Evolutionary conservation across 352 stramenopile genomes (phyloP).

Genomic region (Aphanomyces stellatus): DNA sequence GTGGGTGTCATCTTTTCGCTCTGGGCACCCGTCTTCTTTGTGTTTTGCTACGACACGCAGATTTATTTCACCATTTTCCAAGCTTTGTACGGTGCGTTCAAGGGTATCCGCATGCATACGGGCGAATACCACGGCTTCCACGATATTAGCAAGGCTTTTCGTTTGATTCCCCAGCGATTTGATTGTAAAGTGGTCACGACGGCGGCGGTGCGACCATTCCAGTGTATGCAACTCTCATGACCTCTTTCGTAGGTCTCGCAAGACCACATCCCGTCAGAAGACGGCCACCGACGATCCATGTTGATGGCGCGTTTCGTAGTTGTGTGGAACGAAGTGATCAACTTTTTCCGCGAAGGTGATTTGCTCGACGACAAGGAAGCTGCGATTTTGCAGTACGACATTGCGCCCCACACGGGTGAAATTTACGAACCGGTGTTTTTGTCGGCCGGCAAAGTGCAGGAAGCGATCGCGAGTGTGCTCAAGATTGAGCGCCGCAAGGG

Average conservation of each 20-base stretch:
- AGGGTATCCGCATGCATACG: constrained; percentile 61
- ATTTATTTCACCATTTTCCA: constrained; percentile 76
- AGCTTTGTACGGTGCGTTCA: constrained; percentile 36
- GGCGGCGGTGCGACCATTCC: background rate
- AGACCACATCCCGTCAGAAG: constrained; percentile 3
- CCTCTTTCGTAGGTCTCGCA: background rate
- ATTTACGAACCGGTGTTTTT: constrained; percentile 76
- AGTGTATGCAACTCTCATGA: background rate
- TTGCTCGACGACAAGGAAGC: constrained; percentile 68
- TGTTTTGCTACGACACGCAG: constrained; percentile 75
- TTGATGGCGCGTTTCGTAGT: constrained; percentile 76
- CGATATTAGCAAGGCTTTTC: constrained; percentile 61
- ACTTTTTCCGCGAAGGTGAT: constrained; percentile 65
- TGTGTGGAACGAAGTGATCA: constrained; percentile 73
- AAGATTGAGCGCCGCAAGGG: constrained; percentile 41
- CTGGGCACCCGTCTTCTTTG: constrained; percentile 59
- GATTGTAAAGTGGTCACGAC: constrained; percentile 60
- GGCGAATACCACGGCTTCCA: constrained; percentile 57
- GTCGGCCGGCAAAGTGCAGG: constrained; percentile 55
- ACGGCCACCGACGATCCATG: constrained; percentile 20
- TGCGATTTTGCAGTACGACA: constrained; percentile 63
- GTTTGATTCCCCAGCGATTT: constrained; percentile 52
- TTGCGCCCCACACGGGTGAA: constrained; percentile 47
- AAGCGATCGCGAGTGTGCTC: constrained; percentile 52
- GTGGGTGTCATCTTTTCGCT: constrained; percentile 47